Conservation (phyloP, 441 rosid species). For the Mallotus japonicus region DNA sequence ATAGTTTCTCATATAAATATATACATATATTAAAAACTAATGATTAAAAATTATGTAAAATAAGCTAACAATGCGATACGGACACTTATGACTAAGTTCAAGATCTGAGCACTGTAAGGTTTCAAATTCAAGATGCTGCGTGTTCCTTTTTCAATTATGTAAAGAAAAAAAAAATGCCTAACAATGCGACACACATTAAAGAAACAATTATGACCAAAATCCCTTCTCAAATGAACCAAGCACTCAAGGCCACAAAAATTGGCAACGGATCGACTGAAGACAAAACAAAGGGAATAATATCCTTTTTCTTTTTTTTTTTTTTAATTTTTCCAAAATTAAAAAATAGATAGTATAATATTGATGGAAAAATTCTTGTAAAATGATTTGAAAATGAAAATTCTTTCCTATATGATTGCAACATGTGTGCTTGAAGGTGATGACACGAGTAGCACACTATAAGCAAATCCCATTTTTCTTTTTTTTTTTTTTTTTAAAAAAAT, state of each 20-base stretch:
- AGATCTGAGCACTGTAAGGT: no score
- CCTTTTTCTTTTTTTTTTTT: background rate
- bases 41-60: no score
- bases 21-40: no score
- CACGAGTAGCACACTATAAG: slow-evolving; percentile 8
- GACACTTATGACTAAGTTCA: no score
- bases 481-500: background rate
- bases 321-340: background rate
- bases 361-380: background rate
- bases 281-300: slow-evolving; percentile 5
- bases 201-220: background rate
- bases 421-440: slow-evolving; percentile 16
- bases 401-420: slow-evolving; percentile 4
- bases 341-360: background rate
- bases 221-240: background rate
- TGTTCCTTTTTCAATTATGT: no score
- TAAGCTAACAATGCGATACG: no score
- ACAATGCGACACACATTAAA: no score
- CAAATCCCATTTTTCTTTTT: background rate
- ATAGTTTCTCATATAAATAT: no score
- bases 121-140: no score
- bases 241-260: background rate
- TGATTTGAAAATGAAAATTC: background rate
- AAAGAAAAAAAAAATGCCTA: no score
- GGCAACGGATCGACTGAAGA: background rate